Evolutionary conservation across 805 yeast genomes (phyloP).

Genomic region (Metschnikowia colocasiae): DNA sequence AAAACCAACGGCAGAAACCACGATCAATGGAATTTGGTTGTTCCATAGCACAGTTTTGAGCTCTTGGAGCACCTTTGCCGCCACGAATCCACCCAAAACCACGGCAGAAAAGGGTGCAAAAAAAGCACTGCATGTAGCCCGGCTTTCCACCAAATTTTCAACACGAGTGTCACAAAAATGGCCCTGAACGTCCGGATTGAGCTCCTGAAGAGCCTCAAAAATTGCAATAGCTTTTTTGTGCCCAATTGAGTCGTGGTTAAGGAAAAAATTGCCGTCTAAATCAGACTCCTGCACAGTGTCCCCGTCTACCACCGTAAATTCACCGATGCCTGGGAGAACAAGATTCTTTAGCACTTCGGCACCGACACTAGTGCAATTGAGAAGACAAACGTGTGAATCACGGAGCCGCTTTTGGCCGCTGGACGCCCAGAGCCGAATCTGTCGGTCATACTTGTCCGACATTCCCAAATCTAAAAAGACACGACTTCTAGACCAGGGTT

Average conservation of each 20-base stretch:
- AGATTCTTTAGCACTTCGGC: slow-evolving; percentile 75
- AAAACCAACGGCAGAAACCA: slow-evolving; percentile 55
- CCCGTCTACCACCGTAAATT: slow-evolving; percentile 56
- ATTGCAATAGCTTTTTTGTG: slow-evolving; percentile 37
- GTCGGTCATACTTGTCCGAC: slow-evolving; percentile 68
- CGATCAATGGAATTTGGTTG: slow-evolving; percentile 51
- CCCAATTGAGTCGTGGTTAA: slow-evolving; percentile 45
- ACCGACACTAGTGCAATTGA: slow-evolving; percentile 55
- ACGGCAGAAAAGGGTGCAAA: slow-evolving; percentile 56
- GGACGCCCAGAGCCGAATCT: slow-evolving; percentile 80
- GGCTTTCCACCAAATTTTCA: slow-evolving; percentile 3
- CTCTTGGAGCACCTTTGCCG: slow-evolving; percentile 16
- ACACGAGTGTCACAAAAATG: slow-evolving; percentile 17
- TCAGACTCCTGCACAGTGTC: slow-evolving; percentile 39
- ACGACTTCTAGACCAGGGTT: background rate
- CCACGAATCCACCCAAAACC: slow-evolving; percentile 33
- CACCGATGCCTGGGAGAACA: slow-evolving; percentile 69
- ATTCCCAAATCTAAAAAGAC: background rate
- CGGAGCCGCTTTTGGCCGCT: slow-evolving; percentile 67
- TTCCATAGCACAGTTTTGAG: slow-evolving; percentile 41
- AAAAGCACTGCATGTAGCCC: slow-evolving; percentile 11
- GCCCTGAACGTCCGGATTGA: slow-evolving; percentile 59
- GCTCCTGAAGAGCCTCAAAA: slow-evolving; percentile 43
- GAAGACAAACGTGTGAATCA: slow-evolving; percentile 54
- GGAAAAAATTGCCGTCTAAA: slow-evolving; percentile 60